Conservation (phyloP, 2,329 filamentous ascomycete genomes). For the Fusarium nematophilum region DNA sequence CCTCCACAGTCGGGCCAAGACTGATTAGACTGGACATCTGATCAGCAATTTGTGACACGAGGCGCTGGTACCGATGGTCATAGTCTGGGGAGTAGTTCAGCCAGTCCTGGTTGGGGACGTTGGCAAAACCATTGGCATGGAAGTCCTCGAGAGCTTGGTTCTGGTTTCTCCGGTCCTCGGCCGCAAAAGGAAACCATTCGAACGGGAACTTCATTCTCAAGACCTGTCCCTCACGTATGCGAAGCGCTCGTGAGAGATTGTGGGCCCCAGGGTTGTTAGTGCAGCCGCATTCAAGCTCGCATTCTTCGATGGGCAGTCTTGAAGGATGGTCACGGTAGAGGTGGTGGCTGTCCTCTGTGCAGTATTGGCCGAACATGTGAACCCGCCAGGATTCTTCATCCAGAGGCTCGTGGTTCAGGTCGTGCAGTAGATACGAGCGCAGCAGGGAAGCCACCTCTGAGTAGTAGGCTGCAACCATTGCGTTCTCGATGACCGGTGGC, state of each 20-base stretch:
- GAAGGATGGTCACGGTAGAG: neutral
- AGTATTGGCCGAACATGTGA: slow-evolving; percentile 6
- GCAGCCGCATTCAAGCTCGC: slow-evolving; percentile 6
- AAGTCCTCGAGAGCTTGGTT: neutral
- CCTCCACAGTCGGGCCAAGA: slow-evolving; percentile 7
- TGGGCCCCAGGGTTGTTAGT: slow-evolving; percentile 13
- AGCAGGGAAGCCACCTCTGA: neutral
- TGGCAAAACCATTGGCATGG: neutral
- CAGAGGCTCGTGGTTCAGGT: neutral
- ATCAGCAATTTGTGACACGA: neutral
- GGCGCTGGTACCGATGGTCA: neutral
- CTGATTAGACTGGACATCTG: neutral
- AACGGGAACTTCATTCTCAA: neutral
- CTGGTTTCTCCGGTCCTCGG: neutral
- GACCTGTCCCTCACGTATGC: slow-evolving; percentile 14
- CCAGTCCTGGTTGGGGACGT: slow-evolving; percentile 1
- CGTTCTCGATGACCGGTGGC: neutral
- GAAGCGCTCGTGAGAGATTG: slow-evolving; percentile 20
- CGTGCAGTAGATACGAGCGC: slow-evolving; percentile 1
- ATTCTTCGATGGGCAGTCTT: neutral
- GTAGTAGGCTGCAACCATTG: neutral
- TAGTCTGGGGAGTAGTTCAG: too few relatives aligned
- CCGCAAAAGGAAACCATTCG: slow-evolving; percentile 1
- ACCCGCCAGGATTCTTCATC: neutral
- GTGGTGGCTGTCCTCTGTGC: slow-evolving; percentile 12